Evolutionary conservation across 768 basidiomycete genomes (phyloP), one percentile per base, ranked within the genome.

Genomic region (Wakefieldia striispora): DNA sequence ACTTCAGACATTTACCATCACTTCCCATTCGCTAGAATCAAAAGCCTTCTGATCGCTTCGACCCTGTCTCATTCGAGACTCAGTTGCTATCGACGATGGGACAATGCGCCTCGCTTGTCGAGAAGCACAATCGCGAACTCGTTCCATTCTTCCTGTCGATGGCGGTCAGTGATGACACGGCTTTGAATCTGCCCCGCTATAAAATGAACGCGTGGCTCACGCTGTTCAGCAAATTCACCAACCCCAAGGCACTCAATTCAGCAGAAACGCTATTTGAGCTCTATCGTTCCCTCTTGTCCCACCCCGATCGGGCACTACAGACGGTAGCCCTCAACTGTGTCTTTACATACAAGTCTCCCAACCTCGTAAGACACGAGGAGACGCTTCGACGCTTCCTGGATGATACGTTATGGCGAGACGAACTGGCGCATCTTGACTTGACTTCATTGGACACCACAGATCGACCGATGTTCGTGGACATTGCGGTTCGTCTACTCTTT

Each of bases 321-420:
- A 75, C 71, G 8, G 72, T 84, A 12, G 82, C 94, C 0, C 72
- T 98, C 3, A 76, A 79, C 1, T 97, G 94, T 60, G 57, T 97
- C 4, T 73, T 91, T 24, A 85, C 91, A 0, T 97, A 91, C 75
- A 94, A 91, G 61, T 76, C 78, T 0, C 78, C 85, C 0, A 70
- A 72, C 43, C 66, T 88, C 10, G 41, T 63, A 21, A 63, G 70
- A 11, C 74, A 85, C 8, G 80, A 86, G 54, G 83, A 87, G n/a
- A 76, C 77, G 11, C 68, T 98, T 20, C 74, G 77, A 10, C 73
- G 72, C 8, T 72, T 98, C 11, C 74, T 99, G 27, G 93, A 97
- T 53, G 88, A 92, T 40, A 85, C 83, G 7, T 72, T 86, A 40
- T 97, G 94, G 83, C 74, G 94, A n/a, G 95, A 98, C 61, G 84